Base-by-base conservation (phyloP, 352 stramenopile genomes). In the Phytophthora litchii region DNA sequence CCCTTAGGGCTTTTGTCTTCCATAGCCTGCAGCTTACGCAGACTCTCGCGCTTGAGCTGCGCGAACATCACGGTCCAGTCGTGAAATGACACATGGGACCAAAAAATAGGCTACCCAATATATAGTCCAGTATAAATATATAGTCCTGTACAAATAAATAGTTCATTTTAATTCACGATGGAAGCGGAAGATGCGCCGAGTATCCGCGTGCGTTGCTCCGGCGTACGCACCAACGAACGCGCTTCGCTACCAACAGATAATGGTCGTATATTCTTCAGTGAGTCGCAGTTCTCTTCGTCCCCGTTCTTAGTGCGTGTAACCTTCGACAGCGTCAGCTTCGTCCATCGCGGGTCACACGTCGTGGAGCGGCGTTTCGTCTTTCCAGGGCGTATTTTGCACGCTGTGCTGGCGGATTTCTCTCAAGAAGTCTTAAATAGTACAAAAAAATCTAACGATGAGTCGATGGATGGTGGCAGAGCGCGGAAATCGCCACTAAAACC, bases 1-100 rank as follows among this genome's bases (percentile, higher is more conserved):
- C 89, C 92, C 55, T 98, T 98, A 6, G 89, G 89, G 36, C 86
- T 96, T 70, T 96, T 97, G 68, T 96, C 87, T 55, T 92, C 83
- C 56, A 85, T 78, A 57, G 71, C 70, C 49, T 83, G 81, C 55
- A 95, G 70, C 77, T 93, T 94, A 45, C 85, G 83, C 69, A 95
- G 67, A 50, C 71, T 91, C 74, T 95, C 86, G 62, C 84, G 86
- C 77, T 93, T 95, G 61, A 92, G 74, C 64, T 92, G 79, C 43
- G 86, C 78, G 62, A 95, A 95, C 70, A 86, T 86, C n/a, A n/a
- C n/a, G 20, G 47, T 60, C 36, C 48, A 68, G 21, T 58, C 27
- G 52, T 57, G 35, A 3, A 55, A 46, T 57, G 56, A 36, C 51
- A 14, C 9, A 42, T 19, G 11, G 9, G 14, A 5, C 14, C 5